phyloP scores from a whole-genome alignment of 169 alveolate genomes.

The Plasmodium falciparum region DNA sequence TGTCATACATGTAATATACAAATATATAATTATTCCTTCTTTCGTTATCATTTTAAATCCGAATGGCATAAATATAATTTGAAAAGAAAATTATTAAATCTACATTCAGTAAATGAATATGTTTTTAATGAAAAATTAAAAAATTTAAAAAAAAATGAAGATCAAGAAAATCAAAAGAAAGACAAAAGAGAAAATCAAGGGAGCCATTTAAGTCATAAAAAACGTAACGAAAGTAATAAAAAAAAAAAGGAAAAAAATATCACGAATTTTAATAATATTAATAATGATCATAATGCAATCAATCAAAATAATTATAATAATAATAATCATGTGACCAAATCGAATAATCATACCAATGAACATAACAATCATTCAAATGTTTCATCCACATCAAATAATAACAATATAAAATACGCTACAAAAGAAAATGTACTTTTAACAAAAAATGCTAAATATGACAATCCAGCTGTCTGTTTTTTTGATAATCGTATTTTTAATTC shows the following conservation, averaged over 20 bases:
- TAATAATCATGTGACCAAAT: background rate
- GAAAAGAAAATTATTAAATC: constrained; percentile 84
- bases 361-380: background rate
- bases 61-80: constrained; percentile 91
- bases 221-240: constrained; percentile 8
- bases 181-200: constrained; percentile 4
- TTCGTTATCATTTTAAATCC: constrained; percentile 86
- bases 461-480: constrained; percentile 78
- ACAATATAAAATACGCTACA: constrained; percentile 39
- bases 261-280: background rate
- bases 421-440: constrained; percentile 38
- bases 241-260: constrained; percentile 62
- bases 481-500: constrained; percentile 77
- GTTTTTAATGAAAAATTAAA: constrained; percentile 77
- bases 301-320: background rate
- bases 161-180: constrained; percentile 13
- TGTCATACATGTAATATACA: constrained; percentile 75
- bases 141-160: constrained; percentile 37
- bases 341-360: background rate
- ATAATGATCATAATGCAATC: too few relatives aligned
- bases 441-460: constrained; percentile 57
- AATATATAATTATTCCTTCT: constrained; percentile 69
- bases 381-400: background rate
- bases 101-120: constrained; percentile 75
- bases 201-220: constrained; percentile 10